phyloP scores from a whole-genome alignment of 1,139 yeast genomes.

The Magnusiomyces tetraspermus region DNA sequence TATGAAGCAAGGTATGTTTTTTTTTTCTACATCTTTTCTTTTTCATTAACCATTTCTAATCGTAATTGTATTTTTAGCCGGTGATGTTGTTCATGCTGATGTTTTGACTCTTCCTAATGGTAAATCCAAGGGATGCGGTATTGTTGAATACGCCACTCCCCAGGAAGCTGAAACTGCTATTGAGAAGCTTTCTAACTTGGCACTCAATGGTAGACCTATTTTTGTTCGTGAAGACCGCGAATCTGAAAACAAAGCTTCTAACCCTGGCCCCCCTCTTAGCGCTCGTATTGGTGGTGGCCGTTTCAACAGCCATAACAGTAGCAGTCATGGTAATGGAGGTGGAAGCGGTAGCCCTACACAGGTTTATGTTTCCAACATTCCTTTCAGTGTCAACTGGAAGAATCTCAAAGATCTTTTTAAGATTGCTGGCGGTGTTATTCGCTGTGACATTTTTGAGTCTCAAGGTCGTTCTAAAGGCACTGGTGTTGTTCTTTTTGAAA shows the following conservation, averaged over 20 bases:
- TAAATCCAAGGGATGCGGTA: constrained; percentile 62
- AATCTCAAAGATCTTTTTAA: constrained; percentile 77
- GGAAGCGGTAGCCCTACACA: constrained; percentile 38
- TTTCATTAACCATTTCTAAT: neutral
- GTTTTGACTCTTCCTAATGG: constrained; percentile 73
- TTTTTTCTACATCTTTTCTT: neutral
- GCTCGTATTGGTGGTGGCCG: too few species aligned
- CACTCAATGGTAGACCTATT: constrained; percentile 70
- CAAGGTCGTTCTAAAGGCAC: constrained; percentile 79
- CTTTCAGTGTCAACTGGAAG: constrained; percentile 75
- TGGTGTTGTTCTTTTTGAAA: constrained; percentile 85
- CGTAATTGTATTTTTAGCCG: constrained; percentile 35
- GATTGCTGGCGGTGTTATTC: constrained; percentile 60
- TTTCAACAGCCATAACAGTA: too few species aligned
- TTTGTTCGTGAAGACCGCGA: constrained; percentile 66
- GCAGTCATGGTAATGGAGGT: too few species aligned
- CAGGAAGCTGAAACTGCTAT: constrained; percentile 74
- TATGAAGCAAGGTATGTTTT: constrained; percentile 40
- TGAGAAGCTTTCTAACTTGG: constrained; percentile 54
- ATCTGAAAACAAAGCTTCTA: constrained; percentile 22
- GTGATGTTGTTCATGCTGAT: constrained; percentile 76
- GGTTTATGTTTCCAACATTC: constrained; percentile 73
- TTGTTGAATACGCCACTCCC: constrained; percentile 69
- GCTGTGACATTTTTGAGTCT: constrained; percentile 71
- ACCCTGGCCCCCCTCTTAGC: too few species aligned